A percentile compares a stretch with the other conserved stretches of the same genome.
phyloP scores from a whole-genome alignment of 495 filamentous ascomycete genomes.

The Hypoxylon fragiforme region DNA sequence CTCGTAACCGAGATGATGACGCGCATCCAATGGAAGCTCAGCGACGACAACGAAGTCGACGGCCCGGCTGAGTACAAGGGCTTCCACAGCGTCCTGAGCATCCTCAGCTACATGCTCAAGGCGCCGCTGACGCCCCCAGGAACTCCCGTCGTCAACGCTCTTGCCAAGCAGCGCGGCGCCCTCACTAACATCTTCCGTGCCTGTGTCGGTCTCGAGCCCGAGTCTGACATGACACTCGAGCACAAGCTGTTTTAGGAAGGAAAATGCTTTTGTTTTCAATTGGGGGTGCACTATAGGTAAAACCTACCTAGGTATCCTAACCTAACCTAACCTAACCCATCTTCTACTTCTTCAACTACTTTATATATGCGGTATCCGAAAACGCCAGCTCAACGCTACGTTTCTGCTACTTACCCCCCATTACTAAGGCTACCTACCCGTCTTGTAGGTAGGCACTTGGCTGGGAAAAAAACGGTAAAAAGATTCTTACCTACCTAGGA shows the following conservation, averaged over 20 bases:
- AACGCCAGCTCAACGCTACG: conserved; percentile 24
- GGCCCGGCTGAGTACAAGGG: no score
- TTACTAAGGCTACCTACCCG: no score
- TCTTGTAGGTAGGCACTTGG: no score
- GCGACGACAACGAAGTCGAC: no score
- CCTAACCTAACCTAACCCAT: background rate
- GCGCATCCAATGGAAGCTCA: conserved; percentile 85
- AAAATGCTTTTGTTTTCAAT: background rate
- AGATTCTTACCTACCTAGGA: conserved; percentile 4
- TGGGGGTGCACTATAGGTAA: background rate
- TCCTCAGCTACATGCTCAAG: conserved; percentile 99
- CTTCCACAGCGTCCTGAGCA: conserved; percentile 97
- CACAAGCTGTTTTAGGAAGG: conserved; percentile 81
- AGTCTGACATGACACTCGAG: conserved; percentile 99
- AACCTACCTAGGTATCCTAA: background rate
- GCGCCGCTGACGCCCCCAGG: conserved; percentile 94
- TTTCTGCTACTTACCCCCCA: no score
- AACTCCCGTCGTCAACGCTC: conserved; percentile 92
- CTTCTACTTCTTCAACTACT: background rate
- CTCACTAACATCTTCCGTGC: conserved; percentile 99
- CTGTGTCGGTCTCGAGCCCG: conserved; percentile 94
- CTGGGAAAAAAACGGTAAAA: no score
- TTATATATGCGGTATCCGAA: background rate
- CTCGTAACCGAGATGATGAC: conserved; percentile 97
- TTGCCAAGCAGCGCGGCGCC: conserved; percentile 94